Base-by-base conservation (phyloP, 257 asterid species). In the Fraxinus anomala region DNA sequence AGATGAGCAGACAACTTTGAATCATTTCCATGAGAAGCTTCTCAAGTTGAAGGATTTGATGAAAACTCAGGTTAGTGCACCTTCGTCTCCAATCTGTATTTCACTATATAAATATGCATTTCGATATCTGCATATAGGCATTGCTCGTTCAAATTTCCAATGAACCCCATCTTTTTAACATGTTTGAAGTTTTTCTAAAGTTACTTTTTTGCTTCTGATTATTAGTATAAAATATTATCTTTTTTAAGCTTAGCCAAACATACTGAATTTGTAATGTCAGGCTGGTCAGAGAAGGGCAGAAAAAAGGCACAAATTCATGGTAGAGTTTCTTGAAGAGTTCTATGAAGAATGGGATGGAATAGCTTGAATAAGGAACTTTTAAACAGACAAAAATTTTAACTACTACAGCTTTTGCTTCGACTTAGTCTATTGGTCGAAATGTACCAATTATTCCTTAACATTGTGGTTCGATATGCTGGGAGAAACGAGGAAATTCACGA, bases 21-120 rank as follows among this genome's bases (percentile, higher is more conserved):
- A 95, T 86, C 99, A 95, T 91, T 95, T 95, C 83, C 98, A 93
- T 33, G 99, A 95, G 85, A 95, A 92, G 89, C 98, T 95, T 86
- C 92, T 95, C 77, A 93, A 88, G 85, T 77, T 95, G 89, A 95
- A 95, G 86, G 88, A 87, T 34, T 77, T 93, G 88, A 95, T 95
- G 98, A 94, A 91, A 88, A 91, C 94, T 82, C 78, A 90, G 97
- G 97, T 93, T 36, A 68, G 19, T 31, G 2, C 44, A 16, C 61
- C 24, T 10, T 4, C 6, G 3, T 26, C 1, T 19, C 1, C 23
- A 17, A 17, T 21, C 24, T 51, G 30, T 54, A 5, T n/a, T 40
- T 69, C 61, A 24, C 21, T 47, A 12, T 34, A 61, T 61, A 34
- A 56, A 77, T 26, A 31, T 26, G 44, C 47, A 63, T 72, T 59